A percentile compares a stretch with the other conserved stretches of the same genome.
These are phyloP conservation scores for Adansonia digitata DNA, from an alignment of 345 rosid genomes.

Conservation along the genomic window DNA sequence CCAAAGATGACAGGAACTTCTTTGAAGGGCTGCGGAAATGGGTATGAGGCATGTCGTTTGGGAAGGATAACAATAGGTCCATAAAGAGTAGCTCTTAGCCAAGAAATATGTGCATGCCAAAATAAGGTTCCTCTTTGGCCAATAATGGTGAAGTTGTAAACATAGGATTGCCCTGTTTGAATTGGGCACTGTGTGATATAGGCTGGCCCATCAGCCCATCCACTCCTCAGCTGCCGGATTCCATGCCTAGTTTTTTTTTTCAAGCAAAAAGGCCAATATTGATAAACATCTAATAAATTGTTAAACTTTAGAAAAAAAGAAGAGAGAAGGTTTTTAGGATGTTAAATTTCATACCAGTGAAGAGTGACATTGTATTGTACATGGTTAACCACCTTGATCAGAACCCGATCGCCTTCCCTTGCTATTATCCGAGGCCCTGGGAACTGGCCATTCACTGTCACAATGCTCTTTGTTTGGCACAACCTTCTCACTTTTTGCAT, in stretches of 20 bases:
- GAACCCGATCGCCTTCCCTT: constrained; percentile 70
- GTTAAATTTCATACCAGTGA: constrained; percentile 26
- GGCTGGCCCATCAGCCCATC: constrained; percentile 48
- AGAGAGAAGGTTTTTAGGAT: too few relatives aligned
- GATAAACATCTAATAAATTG: not conserved
- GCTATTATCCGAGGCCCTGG: constrained; percentile 72
- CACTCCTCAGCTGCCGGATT: constrained; percentile 32
- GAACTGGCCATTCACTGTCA: constrained; percentile 70
- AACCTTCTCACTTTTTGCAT: constrained; percentile 39
- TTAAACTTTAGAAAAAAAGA: not conserved
- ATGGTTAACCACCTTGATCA: constrained; percentile 63
- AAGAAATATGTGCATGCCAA: constrained; percentile 57
- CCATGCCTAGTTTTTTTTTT: constrained; percentile 34
- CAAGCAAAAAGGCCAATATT: not conserved
- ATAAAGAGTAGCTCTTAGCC: constrained; percentile 42
- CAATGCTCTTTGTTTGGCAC: constrained; percentile 48
- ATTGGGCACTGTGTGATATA: constrained; percentile 41
- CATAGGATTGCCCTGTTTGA: constrained; percentile 30
- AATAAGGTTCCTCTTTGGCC: constrained; percentile 55
- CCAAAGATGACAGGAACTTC: constrained; percentile 35
- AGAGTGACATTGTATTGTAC: constrained; percentile 58
- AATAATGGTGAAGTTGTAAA: constrained; percentile 44
- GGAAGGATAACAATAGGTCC: constrained; percentile 55
- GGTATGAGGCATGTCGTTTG: constrained; percentile 34
- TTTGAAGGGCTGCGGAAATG: constrained; percentile 41